phyloP scores from a whole-genome alignment of 768 basidiomycete species.

The Stropharia rugosoannulata region DNA sequence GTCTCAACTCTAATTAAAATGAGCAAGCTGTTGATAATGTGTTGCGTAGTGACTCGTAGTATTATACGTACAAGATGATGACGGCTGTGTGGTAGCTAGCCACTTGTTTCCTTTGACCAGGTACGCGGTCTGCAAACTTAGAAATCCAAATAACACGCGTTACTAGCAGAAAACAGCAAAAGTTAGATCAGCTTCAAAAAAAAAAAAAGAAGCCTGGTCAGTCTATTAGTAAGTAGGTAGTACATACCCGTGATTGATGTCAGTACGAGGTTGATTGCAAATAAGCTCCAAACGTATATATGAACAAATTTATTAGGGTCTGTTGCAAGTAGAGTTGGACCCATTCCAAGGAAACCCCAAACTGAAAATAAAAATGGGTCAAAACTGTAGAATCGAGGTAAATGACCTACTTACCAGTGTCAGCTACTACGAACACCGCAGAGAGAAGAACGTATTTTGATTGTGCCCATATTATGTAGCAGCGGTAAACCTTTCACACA shows the following conservation, averaged over 20 bases:
- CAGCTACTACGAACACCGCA: too few species aligned
- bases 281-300: slow-evolving; percentile 23
- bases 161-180: background rate
- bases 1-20: slow-evolving; percentile 19
- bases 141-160: background rate
- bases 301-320: slow-evolving; percentile 5
- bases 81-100: background rate
- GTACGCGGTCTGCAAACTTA: background rate
- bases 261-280: slow-evolving; percentile 22
- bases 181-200: background rate
- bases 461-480: too few species aligned
- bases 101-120: background rate
- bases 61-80: background rate
- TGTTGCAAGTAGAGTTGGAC: background rate
- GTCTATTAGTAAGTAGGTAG: background rate
- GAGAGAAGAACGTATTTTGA: too few species aligned
- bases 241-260: slow-evolving; percentile 22
- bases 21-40: too few species aligned
- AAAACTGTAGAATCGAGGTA: background rate
- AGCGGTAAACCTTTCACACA: too few species aligned
- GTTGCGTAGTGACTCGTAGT: background rate
- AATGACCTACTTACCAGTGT: too few species aligned
- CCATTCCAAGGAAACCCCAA: slow-evolving; percentile 18
- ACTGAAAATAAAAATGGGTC: slow-evolving; percentile 9
- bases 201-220: too few species aligned